Conservation (phyloP, 257 asterid species). For the Solanum infundibuliforme region DNA sequence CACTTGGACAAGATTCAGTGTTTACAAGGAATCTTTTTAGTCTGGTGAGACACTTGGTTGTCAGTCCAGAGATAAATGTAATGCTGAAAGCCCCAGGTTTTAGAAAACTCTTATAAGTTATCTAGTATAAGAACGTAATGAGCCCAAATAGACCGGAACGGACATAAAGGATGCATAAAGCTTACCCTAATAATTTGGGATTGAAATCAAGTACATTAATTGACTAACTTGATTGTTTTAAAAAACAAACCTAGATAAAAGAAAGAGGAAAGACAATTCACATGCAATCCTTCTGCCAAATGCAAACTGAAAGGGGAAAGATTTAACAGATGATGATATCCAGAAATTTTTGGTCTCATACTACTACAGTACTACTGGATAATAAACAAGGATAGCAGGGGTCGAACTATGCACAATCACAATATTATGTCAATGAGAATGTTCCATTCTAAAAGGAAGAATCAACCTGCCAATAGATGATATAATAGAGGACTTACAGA, state of each 20-base stretch:
- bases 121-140: background rate
- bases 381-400: background rate
- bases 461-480: background rate
- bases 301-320: background rate
- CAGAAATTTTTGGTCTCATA: background rate
- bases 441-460: background rate
- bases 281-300: background rate
- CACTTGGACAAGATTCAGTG: background rate
- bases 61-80: background rate
- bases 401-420: background rate
- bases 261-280: background rate
- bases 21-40: background rate
- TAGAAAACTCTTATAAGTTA: background rate
- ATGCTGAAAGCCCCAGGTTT: background rate
- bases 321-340: background rate
- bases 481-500: constrained; percentile 42
- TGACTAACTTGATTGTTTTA: background rate
- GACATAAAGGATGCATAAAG: background rate
- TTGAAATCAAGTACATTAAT: background rate
- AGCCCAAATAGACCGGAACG: background rate
- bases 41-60: background rate
- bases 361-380: background rate
- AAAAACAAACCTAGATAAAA: background rate
- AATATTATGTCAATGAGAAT: background rate
- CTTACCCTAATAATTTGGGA: background rate